Evolutionary conservation across 78 protist species (phyloP), one percentile per base, ranked within the genome.

Genomic region (slime mould (Dictyostelium discoideum)): DNA sequence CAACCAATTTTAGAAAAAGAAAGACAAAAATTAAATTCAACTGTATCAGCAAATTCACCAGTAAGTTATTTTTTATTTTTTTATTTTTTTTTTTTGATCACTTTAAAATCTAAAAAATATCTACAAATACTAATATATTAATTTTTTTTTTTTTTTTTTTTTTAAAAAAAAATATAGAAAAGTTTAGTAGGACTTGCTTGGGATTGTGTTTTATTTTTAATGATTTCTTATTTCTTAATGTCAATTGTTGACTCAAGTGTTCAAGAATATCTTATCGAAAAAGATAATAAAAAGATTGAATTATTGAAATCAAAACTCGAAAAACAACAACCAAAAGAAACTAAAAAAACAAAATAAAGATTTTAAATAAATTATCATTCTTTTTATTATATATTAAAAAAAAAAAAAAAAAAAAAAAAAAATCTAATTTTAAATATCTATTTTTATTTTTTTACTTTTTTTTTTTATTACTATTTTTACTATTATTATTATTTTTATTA

Each of bases 161-260:
- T 32, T 67, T 69, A 8, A 84, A 22, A 22, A 42, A 63, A 57
- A 57, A 37, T 50, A 42, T 29, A 94, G 97, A 96, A 96, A 57
- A 69, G 93, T 37, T 39, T 79, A 7, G 40, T 96, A 3, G 94
- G 97, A 26, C 29, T 85, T 11, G 14, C 37, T 20, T 96, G 97
- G 97, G 97, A 96, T 60, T 50, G 92, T 24, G 50, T 92, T 40
- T 60, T 96, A 74, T 92, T 88, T 29, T 39, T 77, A n/a, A 96
- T 96, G 97, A 86, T 96, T 50, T 74, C 79, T 13, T 96, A 96
- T 85, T 96, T 96, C 32, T 42, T 96, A 22, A 85, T 88, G 10
- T 96, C 97, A 60, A 92, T 96, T 16, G 63, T 96, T 39, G 93
- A 96, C 29, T 96, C 97, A 18, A 81, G 92, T n/a, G 97, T 88